phyloP scores from a whole-genome alignment of 805 yeast species.

The Grigorovia humatica region DNA sequence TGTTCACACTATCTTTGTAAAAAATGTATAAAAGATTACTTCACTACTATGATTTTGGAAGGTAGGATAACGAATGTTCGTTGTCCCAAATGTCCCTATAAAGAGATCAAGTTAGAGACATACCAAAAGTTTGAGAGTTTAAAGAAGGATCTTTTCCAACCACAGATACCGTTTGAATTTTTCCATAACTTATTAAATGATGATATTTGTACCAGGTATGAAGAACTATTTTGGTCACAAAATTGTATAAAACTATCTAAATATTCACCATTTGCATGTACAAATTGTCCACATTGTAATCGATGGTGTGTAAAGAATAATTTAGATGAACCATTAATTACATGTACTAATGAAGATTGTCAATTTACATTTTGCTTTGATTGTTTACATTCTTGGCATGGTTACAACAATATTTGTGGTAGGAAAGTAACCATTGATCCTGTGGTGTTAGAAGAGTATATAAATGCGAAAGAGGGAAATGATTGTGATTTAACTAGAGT shows the following conservation, averaged over 20 bases:
- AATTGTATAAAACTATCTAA: conserved; percentile 36
- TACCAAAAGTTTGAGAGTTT: conserved; percentile 24
- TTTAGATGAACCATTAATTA: conserved; percentile 36
- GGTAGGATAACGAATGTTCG: conserved; percentile 45
- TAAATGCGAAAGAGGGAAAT: conserved; percentile 20
- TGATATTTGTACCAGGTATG: conserved; percentile 30
- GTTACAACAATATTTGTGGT: conserved; percentile 38
- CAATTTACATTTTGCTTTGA: conserved; percentile 44
- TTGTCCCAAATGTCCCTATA: conserved; percentile 43
- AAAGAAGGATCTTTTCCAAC: conserved; percentile 32
- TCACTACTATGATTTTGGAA: conserved; percentile 31
- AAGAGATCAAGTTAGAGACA: conserved; percentile 11
- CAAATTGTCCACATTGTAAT: conserved; percentile 45
- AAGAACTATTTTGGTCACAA: conserved; percentile 29
- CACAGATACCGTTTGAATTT: conserved; percentile 30
- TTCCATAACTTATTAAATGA: conserved; percentile 27
- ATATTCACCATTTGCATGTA: conserved; percentile 39
- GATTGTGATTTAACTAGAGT: conserved; percentile 21
- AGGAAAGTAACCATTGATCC: conserved; percentile 23
- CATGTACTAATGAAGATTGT: conserved; percentile 36
- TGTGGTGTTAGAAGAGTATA: conserved; percentile 29
- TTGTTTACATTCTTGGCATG: conserved; percentile 56
- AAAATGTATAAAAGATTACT: conserved; percentile 36
- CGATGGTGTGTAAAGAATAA: conserved; percentile 39
- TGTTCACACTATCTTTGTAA: conserved; percentile 38